These are phyloP conservation scores for Mycena crocata DNA, from an alignment of 768 basidiomycete species.

Conservation along the genomic window DNA sequence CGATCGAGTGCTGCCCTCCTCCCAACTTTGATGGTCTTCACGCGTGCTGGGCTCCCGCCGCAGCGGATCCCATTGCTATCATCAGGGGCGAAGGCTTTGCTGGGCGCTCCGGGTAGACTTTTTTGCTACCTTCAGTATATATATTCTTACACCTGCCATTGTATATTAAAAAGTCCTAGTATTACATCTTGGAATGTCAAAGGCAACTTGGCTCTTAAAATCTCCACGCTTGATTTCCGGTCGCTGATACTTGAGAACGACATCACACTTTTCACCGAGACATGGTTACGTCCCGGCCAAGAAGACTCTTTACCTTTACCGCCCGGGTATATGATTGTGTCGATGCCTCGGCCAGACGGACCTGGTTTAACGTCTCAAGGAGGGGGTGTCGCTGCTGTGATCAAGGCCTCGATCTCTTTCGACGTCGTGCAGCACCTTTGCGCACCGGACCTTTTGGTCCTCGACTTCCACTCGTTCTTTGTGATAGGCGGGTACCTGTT, in stretches of 20 bases:
- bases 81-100: constrained; percentile 1
- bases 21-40: not conserved
- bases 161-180: constrained; percentile 22
- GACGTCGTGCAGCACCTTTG: not conserved
- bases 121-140: not conserved
- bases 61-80: not conserved
- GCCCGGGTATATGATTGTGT: not conserved
- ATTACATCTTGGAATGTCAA: not conserved
- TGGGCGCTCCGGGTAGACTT: constrained; percentile 4
- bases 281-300: not conserved
- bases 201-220: not conserved
- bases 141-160: constrained; percentile 5
- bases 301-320: not conserved
- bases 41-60: not conserved
- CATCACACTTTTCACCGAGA: not conserved
- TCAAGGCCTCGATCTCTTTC: not conserved
- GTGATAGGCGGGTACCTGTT: not conserved
- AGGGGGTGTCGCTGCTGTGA: not conserved
- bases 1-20: constrained; percentile 6
- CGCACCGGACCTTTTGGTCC: not conserved
- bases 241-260: not conserved
- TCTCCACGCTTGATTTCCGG: not conserved
- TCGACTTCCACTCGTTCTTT: not conserved
- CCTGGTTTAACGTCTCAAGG: not conserved
- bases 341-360: not conserved